Base-by-base conservation (phyloP, 1,284 basidiomycete genomes). In the Rhizopogon hawkerae region DNA sequence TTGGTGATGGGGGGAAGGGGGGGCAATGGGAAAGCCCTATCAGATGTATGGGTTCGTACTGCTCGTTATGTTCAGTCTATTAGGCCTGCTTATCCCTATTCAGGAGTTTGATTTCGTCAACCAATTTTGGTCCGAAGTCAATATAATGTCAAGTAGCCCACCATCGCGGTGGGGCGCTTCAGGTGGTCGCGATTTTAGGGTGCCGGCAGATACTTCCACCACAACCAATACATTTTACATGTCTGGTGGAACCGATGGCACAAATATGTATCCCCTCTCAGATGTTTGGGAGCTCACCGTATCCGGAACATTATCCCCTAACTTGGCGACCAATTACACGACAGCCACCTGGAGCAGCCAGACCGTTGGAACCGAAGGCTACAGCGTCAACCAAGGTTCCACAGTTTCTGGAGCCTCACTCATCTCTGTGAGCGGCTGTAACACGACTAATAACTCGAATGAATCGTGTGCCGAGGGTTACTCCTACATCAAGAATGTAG, bases 91-190 rank as follows among this genome's bases (percentile, higher is more conserved):
- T 47, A 66, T 29, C 1, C 43, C 13, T 44, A 33, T 43, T 5
- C 60, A 86, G 85, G 85, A 85, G 66, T 89, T 74, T 58, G 83
- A 87, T 63, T 89, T 81, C 57, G 75, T 62, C 50, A 80, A 79
- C 55, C 71, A 85, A 52, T 89, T 89, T 60, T 89, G 87, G 87
- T 73, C 79, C 0, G 55, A 76, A 57, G 76, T 87, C 31, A 57
- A 54, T 13, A 57, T 84, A 8, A 69, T 77, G 14, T 60, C 75
- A 18, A 74, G 73, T 14, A 65, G 72, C 10, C 85, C 85, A 43
- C 71, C 78, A 24, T 61, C 79, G 48, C 73, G 85, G 18, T 86
- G 77, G 74, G 79, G 79, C 47, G 80, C 85, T 2, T 76, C 77
- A 21, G 86, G 87, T 42, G 86, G 86, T 2, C 80, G 79, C 45